Evolutionary conservation across 176 grass and related monocot genomes (phyloP), one percentile per base, ranked within the genome.

Genomic region (Eleusine indica): DNA sequence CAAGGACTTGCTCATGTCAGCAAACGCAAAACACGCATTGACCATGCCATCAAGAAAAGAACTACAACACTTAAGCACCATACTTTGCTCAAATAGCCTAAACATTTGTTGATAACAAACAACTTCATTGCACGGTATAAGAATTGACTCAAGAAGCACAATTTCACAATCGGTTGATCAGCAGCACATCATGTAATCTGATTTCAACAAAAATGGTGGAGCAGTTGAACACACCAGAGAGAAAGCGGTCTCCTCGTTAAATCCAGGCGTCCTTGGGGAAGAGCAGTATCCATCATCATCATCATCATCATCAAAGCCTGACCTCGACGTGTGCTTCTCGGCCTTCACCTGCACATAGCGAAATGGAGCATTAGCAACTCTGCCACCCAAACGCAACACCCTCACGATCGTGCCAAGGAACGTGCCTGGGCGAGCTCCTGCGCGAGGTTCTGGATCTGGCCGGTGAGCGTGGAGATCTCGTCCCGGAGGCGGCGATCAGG

Each of bases 341-440:
- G 91, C 83, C 83, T 92, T 99, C 37, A 98, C 91, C 96, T 98
- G 81, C 54, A 58, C 10, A 46, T 3, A 66, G 44, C 22, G 46
- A 86, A 84, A 64, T 30, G 6, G 47, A 77, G 30, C 58, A 86
- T 65, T 63, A 89, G 15, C 54, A 32, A 80, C 38, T 68, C 21
- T 4, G 61, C 64, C 4, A 25, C 11, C 7, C 0, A 35, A 14
- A 1, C 5, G 46, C 22, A 51, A 66, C 37, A 73, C 22, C 22
- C 11, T n/a, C 60, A 74, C 28, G 81, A 91, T 48, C 47, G 7
- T 47, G 66, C 11, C 42, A 70, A 64, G 52, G 51, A 35, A 82
- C 78, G 10, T 81, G 89, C 96, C 91, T 96, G 88, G n/a, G 96
- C 87, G 81, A 99, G 96, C 92, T 95, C 96, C 63, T 88, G 85